phyloP scores from a whole-genome alignment of 352 stramenopile genomes.

The Phytophthora fragariae region DNA sequence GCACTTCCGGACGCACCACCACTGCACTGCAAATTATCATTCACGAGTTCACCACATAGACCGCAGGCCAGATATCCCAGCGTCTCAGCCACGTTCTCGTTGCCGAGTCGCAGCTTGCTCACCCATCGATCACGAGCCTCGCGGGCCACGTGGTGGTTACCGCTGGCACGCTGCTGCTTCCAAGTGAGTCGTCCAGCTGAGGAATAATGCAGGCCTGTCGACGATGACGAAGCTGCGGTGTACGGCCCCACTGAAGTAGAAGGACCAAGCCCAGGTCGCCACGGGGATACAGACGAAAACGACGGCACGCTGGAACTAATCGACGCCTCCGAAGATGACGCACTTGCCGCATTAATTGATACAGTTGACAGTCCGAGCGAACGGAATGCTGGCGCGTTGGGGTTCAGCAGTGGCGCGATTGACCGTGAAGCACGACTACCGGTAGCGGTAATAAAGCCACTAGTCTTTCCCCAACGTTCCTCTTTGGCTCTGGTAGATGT shows the following conservation, averaged over 20 bases:
- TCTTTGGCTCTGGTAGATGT: conserved; percentile 12
- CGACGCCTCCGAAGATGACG: conserved; percentile 4
- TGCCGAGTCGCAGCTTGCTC: conserved; percentile 44
- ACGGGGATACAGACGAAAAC: conserved; percentile 33
- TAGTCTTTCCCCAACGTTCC: conserved; percentile 28
- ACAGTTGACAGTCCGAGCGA: conserved; percentile 23
- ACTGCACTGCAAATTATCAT: conserved; percentile 79
- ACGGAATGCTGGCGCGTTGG: conserved; percentile 28
- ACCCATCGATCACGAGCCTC: conserved; percentile 58
- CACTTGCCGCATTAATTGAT: conserved; percentile 15
- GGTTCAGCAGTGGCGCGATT: conserved; percentile 31
- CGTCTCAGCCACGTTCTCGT: conserved; percentile 56
- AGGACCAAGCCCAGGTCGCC: conserved; percentile 26
- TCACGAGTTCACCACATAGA: conserved; percentile 76
- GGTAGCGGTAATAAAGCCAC: conserved; percentile 9
- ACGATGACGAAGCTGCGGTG: conserved; percentile 22
- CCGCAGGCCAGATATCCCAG: conserved; percentile 69
- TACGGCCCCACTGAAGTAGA: conserved; percentile 17
- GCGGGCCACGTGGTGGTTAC: conserved; percentile 24
- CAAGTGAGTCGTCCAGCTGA: conserved; percentile 42
- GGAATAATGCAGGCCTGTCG: conserved; percentile 31
- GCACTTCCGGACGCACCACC: conserved; percentile 13
- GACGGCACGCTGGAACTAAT: conserved; percentile 18
- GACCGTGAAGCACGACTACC: conserved; percentile 23
- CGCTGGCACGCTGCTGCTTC: conserved; percentile 49